phyloP scores from a whole-genome alignment of 2,329 filamentous ascomycete genomes.

The Sphaerostilbella broomeana region DNA sequence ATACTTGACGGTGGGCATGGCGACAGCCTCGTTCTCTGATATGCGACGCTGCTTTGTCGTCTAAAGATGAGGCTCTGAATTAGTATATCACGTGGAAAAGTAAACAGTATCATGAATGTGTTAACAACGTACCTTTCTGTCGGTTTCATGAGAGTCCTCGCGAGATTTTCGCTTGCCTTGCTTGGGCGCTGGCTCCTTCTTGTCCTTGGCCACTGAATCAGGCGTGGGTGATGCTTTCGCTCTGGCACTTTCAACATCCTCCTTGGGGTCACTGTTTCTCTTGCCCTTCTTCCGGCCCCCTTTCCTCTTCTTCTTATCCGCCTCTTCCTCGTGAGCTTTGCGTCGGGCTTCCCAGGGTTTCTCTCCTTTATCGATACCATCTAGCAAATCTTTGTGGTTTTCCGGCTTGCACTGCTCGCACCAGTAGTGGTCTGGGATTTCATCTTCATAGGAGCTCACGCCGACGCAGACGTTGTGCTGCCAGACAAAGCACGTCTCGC shows the following conservation, averaged over 20 bases:
- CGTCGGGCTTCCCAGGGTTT: conserved; percentile 75
- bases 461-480: conserved; percentile 97
- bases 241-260: conserved; percentile 44
- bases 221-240: conserved; percentile 36
- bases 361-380: conserved; percentile 71
- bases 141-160: conserved; percentile 49
- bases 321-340: conserved; percentile 55
- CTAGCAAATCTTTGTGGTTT: conserved; percentile 73
- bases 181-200: conserved; percentile 38
- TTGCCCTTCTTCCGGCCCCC: conserved; percentile 61
- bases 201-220: conserved; percentile 38
- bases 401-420: conserved; percentile 86
- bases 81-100: not conserved
- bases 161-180: conserved; percentile 51
- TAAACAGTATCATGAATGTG: not conserved
- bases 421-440: conserved; percentile 78
- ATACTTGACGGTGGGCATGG: conserved; percentile 30
- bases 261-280: conserved; percentile 57
- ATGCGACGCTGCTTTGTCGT: conserved; percentile 46
- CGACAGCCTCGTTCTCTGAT: conserved; percentile 40
- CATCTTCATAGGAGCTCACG: conserved; percentile 68
- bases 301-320: conserved; percentile 50
- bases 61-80: conserved; percentile 23
- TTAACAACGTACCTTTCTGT: conserved; percentile 38
- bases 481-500: conserved; percentile 88